Evolutionary conservation across 176 grass and related monocot genomes (phyloP).

Genomic region (Microstegium vimineum): DNA sequence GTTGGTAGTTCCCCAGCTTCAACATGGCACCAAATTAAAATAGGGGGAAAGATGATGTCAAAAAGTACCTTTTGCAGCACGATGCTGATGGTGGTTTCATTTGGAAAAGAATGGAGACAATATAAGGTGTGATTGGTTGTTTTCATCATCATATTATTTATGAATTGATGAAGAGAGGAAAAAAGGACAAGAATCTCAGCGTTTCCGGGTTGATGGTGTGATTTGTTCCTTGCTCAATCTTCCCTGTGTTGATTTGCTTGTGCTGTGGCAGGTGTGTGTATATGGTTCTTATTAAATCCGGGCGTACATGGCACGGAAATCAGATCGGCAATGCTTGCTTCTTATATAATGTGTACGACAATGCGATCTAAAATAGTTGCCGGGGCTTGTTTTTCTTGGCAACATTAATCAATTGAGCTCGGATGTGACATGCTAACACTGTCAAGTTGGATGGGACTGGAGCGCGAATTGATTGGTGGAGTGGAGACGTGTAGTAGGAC

Average conservation of each 20-base stretch:
- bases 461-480: background rate
- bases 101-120: background rate
- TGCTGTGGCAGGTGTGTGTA: background rate
- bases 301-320: no score
- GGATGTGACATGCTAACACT: background rate
- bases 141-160: constrained; percentile 11
- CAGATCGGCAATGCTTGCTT: no score
- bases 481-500: no score
- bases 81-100: constrained; percentile 13
- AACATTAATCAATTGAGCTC: background rate
- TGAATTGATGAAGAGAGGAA: no score
- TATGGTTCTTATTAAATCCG: no score
- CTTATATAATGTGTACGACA: no score
- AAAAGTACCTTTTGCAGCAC: constrained; percentile 9
- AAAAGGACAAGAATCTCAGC: background rate
- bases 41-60: background rate
- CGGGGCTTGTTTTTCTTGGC: background rate
- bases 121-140: constrained; percentile 6
- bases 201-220: background rate
- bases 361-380: no score
- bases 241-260: no score
- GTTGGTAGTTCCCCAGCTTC: background rate
- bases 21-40: constrained; percentile 6
- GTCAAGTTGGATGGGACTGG: background rate
- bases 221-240: background rate